Evolutionary conservation across 139 green algal species (phyloP).

Genomic region (Nannochloris sp.): DNA sequence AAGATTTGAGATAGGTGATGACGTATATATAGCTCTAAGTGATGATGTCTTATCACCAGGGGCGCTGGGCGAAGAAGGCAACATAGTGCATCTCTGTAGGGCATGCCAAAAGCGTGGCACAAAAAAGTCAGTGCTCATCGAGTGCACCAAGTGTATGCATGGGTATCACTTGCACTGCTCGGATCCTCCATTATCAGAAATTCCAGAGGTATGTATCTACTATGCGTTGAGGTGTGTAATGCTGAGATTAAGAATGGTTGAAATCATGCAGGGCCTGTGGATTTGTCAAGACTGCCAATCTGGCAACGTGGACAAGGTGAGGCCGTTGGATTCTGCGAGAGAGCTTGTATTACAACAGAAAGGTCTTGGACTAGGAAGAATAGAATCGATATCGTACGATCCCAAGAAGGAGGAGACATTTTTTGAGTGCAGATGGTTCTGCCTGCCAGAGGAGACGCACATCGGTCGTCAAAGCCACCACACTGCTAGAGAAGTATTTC

Average conservation of each 20-base stretch:
- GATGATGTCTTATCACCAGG: background rate
- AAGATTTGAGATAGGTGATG: conserved; percentile 18
- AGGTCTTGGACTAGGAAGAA: conserved; percentile 32
- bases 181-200: conserved; percentile 48
- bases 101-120: conserved; percentile 13
- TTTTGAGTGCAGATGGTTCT: conserved; percentile 60
- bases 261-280: conserved; percentile 53
- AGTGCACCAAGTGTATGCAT: conserved; percentile 79
- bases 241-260: no score
- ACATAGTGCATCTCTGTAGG: conserved; percentile 15
- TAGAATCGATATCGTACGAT: conserved; percentile 39
- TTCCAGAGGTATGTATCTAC: conserved; percentile 34
- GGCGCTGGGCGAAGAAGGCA: conserved; percentile 2
- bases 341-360: conserved; percentile 43
- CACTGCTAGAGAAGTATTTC: conserved; percentile 70
- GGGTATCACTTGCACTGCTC: conserved; percentile 83
- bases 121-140: conserved; percentile 52
- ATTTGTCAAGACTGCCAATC: conserved; percentile 47
- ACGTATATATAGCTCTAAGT: conserved; percentile 32
- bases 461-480: conserved; percentile 73
- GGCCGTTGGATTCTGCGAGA: conserved; percentile 18
- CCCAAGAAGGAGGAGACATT: conserved; percentile 1
- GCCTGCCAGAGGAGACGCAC: conserved; percentile 76
- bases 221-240: no score
- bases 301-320: conserved; percentile 3